Base-by-base conservation (phyloP, 2,329 filamentous ascomycete genomes). In the Epichloe scottii region DNA sequence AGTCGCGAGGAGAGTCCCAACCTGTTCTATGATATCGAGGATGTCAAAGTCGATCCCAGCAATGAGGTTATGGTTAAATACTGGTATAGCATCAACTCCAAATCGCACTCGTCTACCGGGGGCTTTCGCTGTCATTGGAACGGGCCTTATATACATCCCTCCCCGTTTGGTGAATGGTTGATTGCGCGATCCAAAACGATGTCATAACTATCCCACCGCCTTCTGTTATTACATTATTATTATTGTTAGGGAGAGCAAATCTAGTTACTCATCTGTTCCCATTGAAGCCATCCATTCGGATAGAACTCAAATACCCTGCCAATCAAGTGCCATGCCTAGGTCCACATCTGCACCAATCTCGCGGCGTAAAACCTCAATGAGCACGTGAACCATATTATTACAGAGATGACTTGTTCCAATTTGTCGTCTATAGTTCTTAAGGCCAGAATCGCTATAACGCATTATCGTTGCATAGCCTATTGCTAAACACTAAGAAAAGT, bases 331-430 rank as follows among this genome's bases (percentile, higher is more conserved):
- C 63, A 65, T 4, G 54, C 40, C 30, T 51, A 2, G 54, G 21
- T 64, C 63, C 11, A 65, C 56, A 23, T 65, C 60, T 11, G 58
- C 53, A 0, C 62, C 59, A 12, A 49, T 59, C 53, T 56, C 59
- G 17, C 59, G 57, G 30, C 58, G 56, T 30, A 59, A 56, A 33
- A 54, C 53, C 46, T 62, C 63, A 44, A 65, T 59, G 23, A 66
- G 62, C 46, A 63, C 60, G 48, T 60, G 62, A 3, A 64, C 57
- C 15, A 64, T 52, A 3, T 58, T 59, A 48, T 64, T 59, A 63
- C 64, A 66, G 15, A 65, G 47, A 48, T 60, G 58, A 35, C 55
- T 58, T 15, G 59, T 58, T 43, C 60, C 56, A n/a, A 62, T 53
- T 23, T 58, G 58, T 59, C 59, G 60, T 49, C 37, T 55, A 42